A percentile compares a stretch with the other conserved stretches of the same genome.
Evolutionary conservation across 768 basidiomycete genomes (phyloP).

Genomic region (Harrya chromipes): DNA sequence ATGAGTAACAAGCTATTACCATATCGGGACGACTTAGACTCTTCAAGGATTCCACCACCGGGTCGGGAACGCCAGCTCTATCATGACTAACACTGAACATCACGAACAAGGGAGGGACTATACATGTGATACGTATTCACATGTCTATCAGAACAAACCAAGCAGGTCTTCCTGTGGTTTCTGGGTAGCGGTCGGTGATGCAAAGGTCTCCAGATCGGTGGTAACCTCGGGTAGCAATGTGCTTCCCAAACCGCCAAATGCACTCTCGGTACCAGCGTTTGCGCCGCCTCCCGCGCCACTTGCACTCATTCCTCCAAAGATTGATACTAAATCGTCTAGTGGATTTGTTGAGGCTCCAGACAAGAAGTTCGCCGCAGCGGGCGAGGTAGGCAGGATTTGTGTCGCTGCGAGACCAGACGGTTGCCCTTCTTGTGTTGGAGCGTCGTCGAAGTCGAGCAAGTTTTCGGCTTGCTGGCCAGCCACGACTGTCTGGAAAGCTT

Average conservation of each 20-base stretch:
- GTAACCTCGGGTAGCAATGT: conserved; percentile 9
- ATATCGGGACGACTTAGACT: too few species aligned
- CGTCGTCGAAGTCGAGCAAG: conserved; percentile 89
- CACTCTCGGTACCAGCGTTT: conserved; percentile 6
- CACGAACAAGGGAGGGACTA: too few species aligned
- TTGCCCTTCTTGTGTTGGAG: conserved; percentile 49
- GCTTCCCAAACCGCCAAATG: conserved; percentile 19
- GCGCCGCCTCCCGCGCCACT: conserved; percentile 17
- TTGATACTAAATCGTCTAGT: conserved; percentile 89
- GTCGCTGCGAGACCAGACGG: conserved; percentile 80
- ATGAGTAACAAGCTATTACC: too few species aligned
- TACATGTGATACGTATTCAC: conserved; percentile 1
- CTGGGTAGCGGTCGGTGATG: conserved; percentile 23
- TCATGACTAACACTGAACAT: background rate
- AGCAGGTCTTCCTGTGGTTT: conserved; percentile 50
- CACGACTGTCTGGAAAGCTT: conserved; percentile 88
- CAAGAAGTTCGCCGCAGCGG: conserved; percentile 71
- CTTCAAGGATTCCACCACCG: too few species aligned
- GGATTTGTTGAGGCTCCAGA: conserved; percentile 84
- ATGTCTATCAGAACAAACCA: conserved; percentile 46
- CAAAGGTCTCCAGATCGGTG: conserved; percentile 22
- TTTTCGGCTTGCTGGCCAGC: conserved; percentile 94
- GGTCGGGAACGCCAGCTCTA: too few species aligned
- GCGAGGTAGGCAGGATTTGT: conserved; percentile 63
- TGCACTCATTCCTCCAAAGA: conserved; percentile 64